Evolutionary conservation across 208 protist species (phyloP).

Genomic region (Leishmania turanica): DNA sequence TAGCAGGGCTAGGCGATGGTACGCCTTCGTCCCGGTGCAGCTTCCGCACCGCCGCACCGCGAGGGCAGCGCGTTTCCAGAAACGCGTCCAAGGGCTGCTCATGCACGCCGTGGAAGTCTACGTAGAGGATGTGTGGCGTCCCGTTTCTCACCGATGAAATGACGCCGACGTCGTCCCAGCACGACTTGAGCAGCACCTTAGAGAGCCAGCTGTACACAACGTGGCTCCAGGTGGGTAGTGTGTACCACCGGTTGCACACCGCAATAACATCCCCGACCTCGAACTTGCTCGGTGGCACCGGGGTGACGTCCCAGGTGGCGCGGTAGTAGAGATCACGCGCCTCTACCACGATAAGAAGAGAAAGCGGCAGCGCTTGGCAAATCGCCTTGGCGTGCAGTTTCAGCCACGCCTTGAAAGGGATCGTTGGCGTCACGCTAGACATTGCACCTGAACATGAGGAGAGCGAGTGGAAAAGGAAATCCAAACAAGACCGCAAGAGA

Average conservation of each 20-base stretch:
- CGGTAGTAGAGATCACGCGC: conserved; percentile 85
- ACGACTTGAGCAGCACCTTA: conserved; percentile 85
- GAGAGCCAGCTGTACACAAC: conserved; percentile 73
- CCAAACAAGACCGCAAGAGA: background rate
- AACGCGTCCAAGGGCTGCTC: conserved; percentile 71
- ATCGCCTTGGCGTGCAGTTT: conserved; percentile 78
- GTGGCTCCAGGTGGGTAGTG: conserved; percentile 77
- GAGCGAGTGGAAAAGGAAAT: background rate
- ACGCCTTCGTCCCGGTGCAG: conserved; percentile 43
- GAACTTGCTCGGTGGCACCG: conserved; percentile 51
- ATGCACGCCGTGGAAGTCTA: conserved; percentile 68
- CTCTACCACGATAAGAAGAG: conserved; percentile 82
- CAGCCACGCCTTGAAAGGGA: conserved; percentile 66
- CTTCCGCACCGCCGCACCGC: conserved; percentile 72
- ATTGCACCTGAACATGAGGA: conserved; percentile 24
- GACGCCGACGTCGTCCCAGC: conserved; percentile 89
- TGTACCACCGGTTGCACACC: conserved; percentile 91
- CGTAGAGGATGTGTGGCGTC: conserved; percentile 68
- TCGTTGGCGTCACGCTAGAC: conserved; percentile 48
- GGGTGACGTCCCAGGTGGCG: conserved; percentile 68
- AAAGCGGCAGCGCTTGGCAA: conserved; percentile 69
- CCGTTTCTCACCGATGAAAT: conserved; percentile 50
- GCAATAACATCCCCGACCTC: conserved; percentile 80
- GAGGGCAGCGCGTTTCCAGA: conserved; percentile 51
- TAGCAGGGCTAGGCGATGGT: conserved; percentile 30